Base-by-base conservation (phyloP, 352 stramenopile genomes). In the Bremia lactucae region DNA sequence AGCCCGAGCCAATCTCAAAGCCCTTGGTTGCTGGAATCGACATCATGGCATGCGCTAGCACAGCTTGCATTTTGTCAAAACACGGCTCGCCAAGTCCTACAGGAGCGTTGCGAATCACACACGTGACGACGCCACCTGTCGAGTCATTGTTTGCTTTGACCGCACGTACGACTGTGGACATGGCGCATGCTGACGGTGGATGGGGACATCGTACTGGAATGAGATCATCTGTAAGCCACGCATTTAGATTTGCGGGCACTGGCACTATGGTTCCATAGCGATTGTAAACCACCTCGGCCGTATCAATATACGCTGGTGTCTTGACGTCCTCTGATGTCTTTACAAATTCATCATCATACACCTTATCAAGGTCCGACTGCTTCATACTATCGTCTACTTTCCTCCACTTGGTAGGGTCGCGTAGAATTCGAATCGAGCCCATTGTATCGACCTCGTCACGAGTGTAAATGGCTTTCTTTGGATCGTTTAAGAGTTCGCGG, bases 51-150 rank as follows among this genome's bases (percentile, higher is more conserved):
- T 99, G 97, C 22, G 96, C 96, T 26, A 99, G 69, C 44, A 97
- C 78, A 11, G 96, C 96, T 62, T 99, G 95, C 23, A 99, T 76
- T 76, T 99, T 99, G 75, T 99, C 96, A 67, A 99, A 99, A 43
- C 97, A 97, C 13, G 96, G 96, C 50, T 96, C 83, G n/a, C 96
- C 96, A 6, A 98, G 61, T 37, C 96, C 95, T 14, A 96, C 83
- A 0, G 94, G 95, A 14, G 97, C 95, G 55, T 98, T 98, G 37
- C 93, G 77, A 37, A 95, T 96, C 24, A 98, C 86, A 46, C 95
- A 98, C 18, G 94, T 97, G 8, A 98, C 91, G 7, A 98, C 92
- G 21, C 96, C 95, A 21, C 96, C 81, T 2, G 75, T 94, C 42
- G 82, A 86, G 94, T 97, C 84, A 36, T 89, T 29, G 23, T 90